Evolutionary conservation across 441 rosid species (phyloP).

Genomic region (Erodium moschatum): DNA sequence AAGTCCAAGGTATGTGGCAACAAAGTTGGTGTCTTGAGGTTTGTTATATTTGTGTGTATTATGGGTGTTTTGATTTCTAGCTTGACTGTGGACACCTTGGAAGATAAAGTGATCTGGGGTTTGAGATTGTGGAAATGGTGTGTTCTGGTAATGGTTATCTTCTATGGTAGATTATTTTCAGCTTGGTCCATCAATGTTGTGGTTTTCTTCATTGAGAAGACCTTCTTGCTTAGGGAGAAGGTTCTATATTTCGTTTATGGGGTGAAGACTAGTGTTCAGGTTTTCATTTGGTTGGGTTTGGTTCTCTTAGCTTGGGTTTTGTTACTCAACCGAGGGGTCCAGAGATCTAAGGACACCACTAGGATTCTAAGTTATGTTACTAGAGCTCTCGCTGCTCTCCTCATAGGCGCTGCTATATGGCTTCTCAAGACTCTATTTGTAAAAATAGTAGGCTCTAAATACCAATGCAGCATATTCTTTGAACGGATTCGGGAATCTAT

Average conservation of each 20-base stretch:
- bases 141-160: no score
- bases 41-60: conserved; percentile 22
- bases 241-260: conserved; percentile 46
- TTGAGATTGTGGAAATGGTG: conserved; percentile 52
- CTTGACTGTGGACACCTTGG: conserved; percentile 20
- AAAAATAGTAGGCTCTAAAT: no score
- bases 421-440: no score
- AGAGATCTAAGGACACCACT: conserved; percentile 33
- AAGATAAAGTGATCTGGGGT: no score
- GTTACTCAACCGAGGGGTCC: conserved; percentile 31
- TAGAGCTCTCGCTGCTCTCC: no score
- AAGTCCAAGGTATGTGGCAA: conserved; percentile 34
- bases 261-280: no score
- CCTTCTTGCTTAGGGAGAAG: conserved; percentile 46
- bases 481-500: no score
- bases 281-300: conserved; percentile 13
- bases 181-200: conserved; percentile 34
- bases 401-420: no score
- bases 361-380: conserved; percentile 10
- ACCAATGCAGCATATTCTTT: no score
- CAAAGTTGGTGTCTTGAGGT: not conserved
- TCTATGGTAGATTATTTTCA: conserved; percentile 21
- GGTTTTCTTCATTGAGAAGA: conserved; percentile 43
- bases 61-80: conserved; percentile 17
- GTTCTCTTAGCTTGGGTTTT: conserved; percentile 55